A percentile compares a stretch with the other conserved stretches of the same genome.
These are phyloP conservation scores for Ceratocystis alfenasii DNA, from an alignment of 2,329 filamentous ascomycete genomes.

Conservation along the genomic window DNA sequence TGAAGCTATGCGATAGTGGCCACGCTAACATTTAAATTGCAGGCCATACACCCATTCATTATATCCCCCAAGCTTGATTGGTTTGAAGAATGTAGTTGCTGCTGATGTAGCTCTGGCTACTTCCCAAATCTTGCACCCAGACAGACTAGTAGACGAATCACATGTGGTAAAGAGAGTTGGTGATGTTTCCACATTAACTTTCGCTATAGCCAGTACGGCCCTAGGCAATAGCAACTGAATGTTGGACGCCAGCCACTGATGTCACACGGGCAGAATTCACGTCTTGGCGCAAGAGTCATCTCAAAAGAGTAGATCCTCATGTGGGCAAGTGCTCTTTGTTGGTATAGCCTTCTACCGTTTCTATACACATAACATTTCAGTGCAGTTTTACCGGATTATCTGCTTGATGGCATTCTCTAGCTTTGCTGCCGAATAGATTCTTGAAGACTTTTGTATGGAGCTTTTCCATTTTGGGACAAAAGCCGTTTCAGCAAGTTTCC, in stretches of 20 bases:
- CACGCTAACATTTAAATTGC: no score
- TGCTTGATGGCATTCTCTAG: neutral
- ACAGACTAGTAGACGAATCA: constrained; percentile 23
- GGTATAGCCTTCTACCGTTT: neutral
- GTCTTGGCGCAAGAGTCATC: neutral
- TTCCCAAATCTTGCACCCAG: constrained; percentile 27
- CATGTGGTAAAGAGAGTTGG: constrained; percentile 27
- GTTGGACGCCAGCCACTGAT: neutral
- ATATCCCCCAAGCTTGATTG: constrained; percentile 24
- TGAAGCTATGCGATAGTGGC: no score
- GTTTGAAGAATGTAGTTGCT: constrained; percentile 28
- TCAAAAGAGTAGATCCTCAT: neutral
- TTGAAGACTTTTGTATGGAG: neutral
- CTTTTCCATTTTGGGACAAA: neutral
- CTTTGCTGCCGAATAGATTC: neutral
- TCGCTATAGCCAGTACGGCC: neutral
- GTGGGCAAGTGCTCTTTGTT: neutral
- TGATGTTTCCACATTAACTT: constrained; percentile 16
- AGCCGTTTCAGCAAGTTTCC: neutral
- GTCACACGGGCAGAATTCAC: neutral
- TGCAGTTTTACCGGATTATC: neutral
- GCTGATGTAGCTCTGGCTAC: constrained; percentile 28
- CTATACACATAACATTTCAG: neutral
- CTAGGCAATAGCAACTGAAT: neutral
- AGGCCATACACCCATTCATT: no score